Evolutionary conservation across 2,329 filamentous ascomycete genomes (phyloP), one percentile per base, ranked within the genome.

Genomic region (Penicillium sp.): DNA sequence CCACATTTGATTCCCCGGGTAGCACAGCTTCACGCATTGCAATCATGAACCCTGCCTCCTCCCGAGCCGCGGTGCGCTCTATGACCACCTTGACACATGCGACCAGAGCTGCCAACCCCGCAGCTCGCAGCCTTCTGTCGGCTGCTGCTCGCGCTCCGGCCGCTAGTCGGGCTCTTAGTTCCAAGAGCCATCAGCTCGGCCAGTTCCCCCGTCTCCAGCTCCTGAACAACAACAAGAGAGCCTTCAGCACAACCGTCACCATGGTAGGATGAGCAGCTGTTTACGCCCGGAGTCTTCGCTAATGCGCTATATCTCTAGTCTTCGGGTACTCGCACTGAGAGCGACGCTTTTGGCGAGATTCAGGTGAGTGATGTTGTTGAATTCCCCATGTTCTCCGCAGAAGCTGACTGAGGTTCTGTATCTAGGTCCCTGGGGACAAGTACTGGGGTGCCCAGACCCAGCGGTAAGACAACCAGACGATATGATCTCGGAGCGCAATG

Each of bases 391-490:
- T 15, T 20, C 13, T 42, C 25, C 32, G 44, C 27, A 52, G 20
- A 28, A 47, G 41, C 56, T 65, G 47, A 63, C 40, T 18, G 27
- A 18, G 41, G 38, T 31, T 29, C 35, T 33, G 41, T 49, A 24
- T 42, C 41, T 54, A 74, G 78, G 91, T 97, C 62, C 81, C 87
- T 37, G 81, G 81, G 58, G 89, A 95, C 82, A 92, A 87, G 79
- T 98, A 98, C 81, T 98, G 93, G 92, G 93, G 93, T 68, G 92
- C 92, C 54, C 92, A 96, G 81, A 96, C 92, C 47, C 87, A 96
- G 81, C 86, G 92, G 72, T 76, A 74, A 67, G 69, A 57, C 44
- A 27, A 49, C 33, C 44, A 43, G 15, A 43, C 29, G 39, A 49
- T 29, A 33, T 28, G 28, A 47, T 42, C 31, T 40, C 28, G 33